These are phyloP conservation scores for Nakazawaea wyomingensis DNA, from an alignment of 805 yeast species.

Conservation along the genomic window DNA sequence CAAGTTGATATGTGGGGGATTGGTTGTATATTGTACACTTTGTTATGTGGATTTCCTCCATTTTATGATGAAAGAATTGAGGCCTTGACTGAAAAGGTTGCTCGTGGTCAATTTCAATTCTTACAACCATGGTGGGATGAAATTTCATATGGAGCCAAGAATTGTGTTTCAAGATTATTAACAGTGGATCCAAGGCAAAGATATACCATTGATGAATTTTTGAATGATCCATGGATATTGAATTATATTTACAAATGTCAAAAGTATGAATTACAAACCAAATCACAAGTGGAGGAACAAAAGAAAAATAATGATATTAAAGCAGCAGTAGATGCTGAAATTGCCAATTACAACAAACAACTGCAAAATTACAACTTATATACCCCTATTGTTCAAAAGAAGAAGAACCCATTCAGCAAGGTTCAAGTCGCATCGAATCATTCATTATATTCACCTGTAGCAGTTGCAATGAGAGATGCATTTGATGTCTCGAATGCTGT, in stretches of 20 bases:
- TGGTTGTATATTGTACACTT: constrained; percentile 91
- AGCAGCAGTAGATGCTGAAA: neutral
- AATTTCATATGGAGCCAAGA: constrained; percentile 61
- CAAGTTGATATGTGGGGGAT: constrained; percentile 99
- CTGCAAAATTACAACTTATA: constrained; percentile 10
- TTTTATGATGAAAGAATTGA: constrained; percentile 84
- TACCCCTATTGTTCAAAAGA: constrained; percentile 14
- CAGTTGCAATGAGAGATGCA: constrained; percentile 54
- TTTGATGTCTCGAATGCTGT: constrained; percentile 59
- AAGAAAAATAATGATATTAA: neutral
- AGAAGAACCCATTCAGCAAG: constrained; percentile 4
- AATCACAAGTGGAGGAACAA: constrained; percentile 8
- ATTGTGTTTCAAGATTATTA: constrained; percentile 59
- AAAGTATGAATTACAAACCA: constrained; percentile 8
- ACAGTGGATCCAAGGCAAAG: constrained; percentile 68
- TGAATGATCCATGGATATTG: constrained; percentile 72
- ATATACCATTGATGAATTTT: constrained; percentile 66
- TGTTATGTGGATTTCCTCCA: constrained; percentile 96
- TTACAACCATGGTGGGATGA: constrained; percentile 90
- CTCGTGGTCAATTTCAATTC: constrained; percentile 73
- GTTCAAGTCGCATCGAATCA: constrained; percentile 14
- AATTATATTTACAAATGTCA: constrained; percentile 19
- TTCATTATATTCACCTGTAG: constrained; percentile 48
- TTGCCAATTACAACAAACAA: neutral
- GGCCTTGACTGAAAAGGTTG: constrained; percentile 68